A percentile compares a stretch with the other conserved stretches of the same genome.
Conservation (phyloP, 2,329 filamentous ascomycete species). For the Phaeosphaeriaceae sp. region DNA sequence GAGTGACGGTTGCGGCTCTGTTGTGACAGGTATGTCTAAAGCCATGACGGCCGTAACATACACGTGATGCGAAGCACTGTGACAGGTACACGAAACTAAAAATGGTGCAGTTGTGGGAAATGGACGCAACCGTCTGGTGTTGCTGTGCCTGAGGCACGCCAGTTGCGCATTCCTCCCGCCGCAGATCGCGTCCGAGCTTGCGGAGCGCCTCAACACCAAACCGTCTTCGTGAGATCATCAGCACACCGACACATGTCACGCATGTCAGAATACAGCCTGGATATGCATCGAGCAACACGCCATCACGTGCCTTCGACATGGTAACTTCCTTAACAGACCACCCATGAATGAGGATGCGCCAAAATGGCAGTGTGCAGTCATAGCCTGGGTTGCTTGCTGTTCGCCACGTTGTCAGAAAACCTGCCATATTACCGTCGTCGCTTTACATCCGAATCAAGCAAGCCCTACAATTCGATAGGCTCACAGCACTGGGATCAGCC, state of each 20-base stretch:
- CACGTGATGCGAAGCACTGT: neutral
- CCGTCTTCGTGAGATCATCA: neutral
- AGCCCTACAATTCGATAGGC: neutral
- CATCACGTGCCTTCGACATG: neutral
- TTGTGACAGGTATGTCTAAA: constrained; percentile 33
- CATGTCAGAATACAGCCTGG: neutral
- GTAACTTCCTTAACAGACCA: no score
- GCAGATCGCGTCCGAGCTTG: constrained; percentile 1
- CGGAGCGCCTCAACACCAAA: constrained; percentile 5
- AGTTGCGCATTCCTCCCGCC: neutral
- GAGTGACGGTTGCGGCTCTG: constrained; percentile 50
- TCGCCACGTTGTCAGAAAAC: neutral
- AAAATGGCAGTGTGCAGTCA: neutral
- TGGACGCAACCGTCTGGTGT: neutral
- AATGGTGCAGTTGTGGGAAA: neutral
- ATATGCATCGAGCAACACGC: neutral
- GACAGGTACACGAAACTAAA: neutral
- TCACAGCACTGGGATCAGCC: neutral
- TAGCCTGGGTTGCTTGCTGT: neutral
- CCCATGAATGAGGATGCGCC: no score
- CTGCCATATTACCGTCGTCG: neutral
- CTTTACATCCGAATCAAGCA: neutral
- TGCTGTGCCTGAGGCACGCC: neutral
- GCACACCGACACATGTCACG: neutral
- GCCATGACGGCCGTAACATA: constrained; percentile 28